Conservation (phyloP, 805 yeast species). For the Metschnikowia cubensis region DNA sequence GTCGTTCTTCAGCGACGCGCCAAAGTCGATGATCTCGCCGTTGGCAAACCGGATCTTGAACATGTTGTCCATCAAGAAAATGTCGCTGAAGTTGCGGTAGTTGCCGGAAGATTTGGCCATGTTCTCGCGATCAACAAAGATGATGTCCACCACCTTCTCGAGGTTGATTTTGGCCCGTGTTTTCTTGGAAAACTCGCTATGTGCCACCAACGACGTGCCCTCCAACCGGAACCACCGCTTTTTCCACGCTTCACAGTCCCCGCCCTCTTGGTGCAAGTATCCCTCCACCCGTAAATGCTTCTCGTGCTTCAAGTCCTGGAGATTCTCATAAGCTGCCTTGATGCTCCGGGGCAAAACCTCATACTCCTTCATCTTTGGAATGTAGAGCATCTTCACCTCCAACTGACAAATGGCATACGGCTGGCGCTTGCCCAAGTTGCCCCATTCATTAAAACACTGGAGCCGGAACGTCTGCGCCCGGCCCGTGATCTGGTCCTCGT, state of each 20-base stretch:
- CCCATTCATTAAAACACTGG: conserved; percentile 81
- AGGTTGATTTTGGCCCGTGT: conserved; percentile 75
- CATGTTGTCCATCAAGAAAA: conserved; percentile 62
- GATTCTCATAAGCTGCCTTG: conserved; percentile 38
- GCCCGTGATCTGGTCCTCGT: conserved; percentile 54
- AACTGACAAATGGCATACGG: conserved; percentile 67
- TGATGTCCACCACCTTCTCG: conserved; percentile 56
- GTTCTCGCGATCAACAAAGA: conserved; percentile 40
- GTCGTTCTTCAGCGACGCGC: conserved; percentile 67
- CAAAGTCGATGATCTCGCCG: conserved; percentile 79
- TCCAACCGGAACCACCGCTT: conserved; percentile 70
- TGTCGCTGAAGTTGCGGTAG: conserved; percentile 67
- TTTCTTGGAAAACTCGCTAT: conserved; percentile 63
- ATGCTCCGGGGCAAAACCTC: conserved; percentile 73
- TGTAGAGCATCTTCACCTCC: conserved; percentile 62
- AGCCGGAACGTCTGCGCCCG: conserved; percentile 48
- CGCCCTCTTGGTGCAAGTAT: conserved; percentile 82
- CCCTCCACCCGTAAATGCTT: conserved; percentile 49
- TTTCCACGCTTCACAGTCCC: conserved; percentile 74
- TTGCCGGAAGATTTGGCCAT: conserved; percentile 23
- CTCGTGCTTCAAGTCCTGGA: conserved; percentile 30
- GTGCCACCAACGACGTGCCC: conserved; percentile 71
- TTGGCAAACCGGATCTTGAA: conserved; percentile 73
- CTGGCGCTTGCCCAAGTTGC: conserved; percentile 26
- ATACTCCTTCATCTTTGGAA: conserved; percentile 56